Evolutionary conservation across 768 basidiomycete genomes (phyloP).

Genomic region (Suillus spraguei): DNA sequence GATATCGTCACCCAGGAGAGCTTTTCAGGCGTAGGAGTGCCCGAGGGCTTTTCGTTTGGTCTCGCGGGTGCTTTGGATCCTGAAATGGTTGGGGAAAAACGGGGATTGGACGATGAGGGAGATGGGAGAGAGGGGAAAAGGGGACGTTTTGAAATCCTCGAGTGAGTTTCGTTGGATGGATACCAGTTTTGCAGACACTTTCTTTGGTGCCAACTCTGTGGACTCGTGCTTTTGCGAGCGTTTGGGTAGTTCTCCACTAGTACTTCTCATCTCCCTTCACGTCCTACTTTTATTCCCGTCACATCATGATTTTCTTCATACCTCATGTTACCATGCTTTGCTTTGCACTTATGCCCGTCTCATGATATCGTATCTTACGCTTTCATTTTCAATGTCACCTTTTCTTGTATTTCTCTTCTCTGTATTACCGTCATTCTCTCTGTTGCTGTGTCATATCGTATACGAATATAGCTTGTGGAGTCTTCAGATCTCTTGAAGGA

Average conservation of each 20-base stretch:
- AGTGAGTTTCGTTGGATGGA: slow-evolving; percentile 35
- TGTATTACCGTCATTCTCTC: slow-evolving; percentile 2
- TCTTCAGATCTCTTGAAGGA: neutral
- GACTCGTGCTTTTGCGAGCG: neutral
- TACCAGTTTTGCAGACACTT: neutral
- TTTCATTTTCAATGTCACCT: slow-evolving; percentile 4
- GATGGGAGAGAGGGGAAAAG: slow-evolving; percentile 52
- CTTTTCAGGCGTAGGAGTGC: slow-evolving; percentile 45
- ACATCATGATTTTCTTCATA: slow-evolving; percentile 3
- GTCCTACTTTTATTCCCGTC: neutral
- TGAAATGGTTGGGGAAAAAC: slow-evolving; percentile 31
- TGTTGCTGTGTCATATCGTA: slow-evolving; percentile 20
- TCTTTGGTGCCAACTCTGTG: neutral
- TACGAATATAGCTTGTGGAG: slow-evolving; percentile 24
- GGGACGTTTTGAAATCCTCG: slow-evolving; percentile 62
- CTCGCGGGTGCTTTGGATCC: slow-evolving; percentile 13
- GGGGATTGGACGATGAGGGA: slow-evolving; percentile 39
- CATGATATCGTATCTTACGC: slow-evolving; percentile 14
- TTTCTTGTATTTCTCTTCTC: slow-evolving; percentile 10
- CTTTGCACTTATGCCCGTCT: slow-evolving; percentile 12
- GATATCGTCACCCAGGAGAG: slow-evolving; percentile 69
- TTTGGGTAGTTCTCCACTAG: neutral
- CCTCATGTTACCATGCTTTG: slow-evolving; percentile 7
- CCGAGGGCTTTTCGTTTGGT: slow-evolving; percentile 29
- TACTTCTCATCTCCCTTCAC: neutral